Conservation (phyloP, 345 rosid species). For the Camelina sativa region DNA sequence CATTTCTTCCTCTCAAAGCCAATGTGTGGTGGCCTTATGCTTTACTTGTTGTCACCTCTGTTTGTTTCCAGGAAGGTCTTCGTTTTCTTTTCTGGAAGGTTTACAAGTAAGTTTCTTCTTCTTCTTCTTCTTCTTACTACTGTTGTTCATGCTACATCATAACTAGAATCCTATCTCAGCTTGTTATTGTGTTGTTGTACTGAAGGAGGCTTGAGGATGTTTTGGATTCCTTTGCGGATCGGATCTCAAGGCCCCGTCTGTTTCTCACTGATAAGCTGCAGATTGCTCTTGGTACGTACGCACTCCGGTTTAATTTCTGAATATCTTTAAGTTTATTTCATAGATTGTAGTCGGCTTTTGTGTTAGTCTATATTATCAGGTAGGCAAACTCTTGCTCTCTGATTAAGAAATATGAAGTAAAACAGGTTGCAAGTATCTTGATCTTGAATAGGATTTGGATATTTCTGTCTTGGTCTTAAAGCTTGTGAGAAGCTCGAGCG, state of each 20-base stretch:
- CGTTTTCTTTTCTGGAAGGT: slow-evolving; percentile 85
- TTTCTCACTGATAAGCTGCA: slow-evolving; percentile 89
- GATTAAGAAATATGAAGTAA: background rate
- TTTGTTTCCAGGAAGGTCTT: slow-evolving; percentile 88
- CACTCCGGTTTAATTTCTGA: slow-evolving; percentile 18
- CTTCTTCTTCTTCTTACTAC: background rate
- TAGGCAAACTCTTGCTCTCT: slow-evolving; percentile 1
- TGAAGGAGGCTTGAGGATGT: slow-evolving; percentile 85
- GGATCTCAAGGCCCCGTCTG: slow-evolving; percentile 81
- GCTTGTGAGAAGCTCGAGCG: slow-evolving; percentile 14
- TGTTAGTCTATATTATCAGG: background rate
- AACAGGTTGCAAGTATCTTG: slow-evolving; percentile 12
- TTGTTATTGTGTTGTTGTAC: slow-evolving; percentile 17
- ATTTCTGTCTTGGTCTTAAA: slow-evolving; percentile 8
- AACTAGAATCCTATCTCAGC: background rate
- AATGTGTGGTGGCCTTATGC: slow-evolving; percentile 81
- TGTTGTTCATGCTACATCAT: background rate
- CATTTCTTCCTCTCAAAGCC: slow-evolving; percentile 84
- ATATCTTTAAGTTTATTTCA: background rate
- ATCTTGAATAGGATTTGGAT: background rate
- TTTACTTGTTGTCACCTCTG: slow-evolving; percentile 74
- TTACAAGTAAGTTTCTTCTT: slow-evolving; percentile 63
- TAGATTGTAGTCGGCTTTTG: slow-evolving; percentile 8
- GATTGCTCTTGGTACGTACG: slow-evolving; percentile 87
- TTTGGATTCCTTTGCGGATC: slow-evolving; percentile 94